These are phyloP conservation scores for Colletotrichum limetticola DNA, from an alignment of 2,329 filamentous ascomycete genomes.

Conservation along the genomic window DNA sequence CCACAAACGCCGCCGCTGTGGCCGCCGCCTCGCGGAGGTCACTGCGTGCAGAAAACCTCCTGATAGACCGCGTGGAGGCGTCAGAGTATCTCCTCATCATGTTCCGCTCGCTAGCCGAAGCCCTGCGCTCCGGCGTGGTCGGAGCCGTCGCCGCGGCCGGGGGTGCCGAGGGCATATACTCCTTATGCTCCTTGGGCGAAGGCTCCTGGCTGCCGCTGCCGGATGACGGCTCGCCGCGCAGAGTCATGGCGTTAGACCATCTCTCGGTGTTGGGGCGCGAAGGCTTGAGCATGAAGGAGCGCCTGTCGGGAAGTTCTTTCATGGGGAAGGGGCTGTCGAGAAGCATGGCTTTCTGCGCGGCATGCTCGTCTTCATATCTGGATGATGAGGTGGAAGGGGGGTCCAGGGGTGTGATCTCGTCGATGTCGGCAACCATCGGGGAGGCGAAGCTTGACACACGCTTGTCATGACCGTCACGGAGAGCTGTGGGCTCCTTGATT, in stretches of 20 bases:
- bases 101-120: constrained; percentile 13
- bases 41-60: constrained; percentile 30
- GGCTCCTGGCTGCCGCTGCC: constrained; percentile 11
- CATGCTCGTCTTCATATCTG: constrained; percentile 20
- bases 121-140: constrained; percentile 16
- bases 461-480: constrained; percentile 22
- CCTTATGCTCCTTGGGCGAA: neutral
- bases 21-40: constrained; percentile 29
- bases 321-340: constrained; percentile 27
- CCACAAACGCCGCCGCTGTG: constrained; percentile 28
- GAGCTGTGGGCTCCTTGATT: constrained; percentile 11
- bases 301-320: constrained; percentile 20
- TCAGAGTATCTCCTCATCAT: constrained; percentile 29
- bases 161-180: neutral
- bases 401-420: constrained; percentile 22
- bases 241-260: constrained; percentile 30
- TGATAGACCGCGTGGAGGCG: constrained; percentile 22
- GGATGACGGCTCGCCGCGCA: constrained; percentile 12
- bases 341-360: constrained; percentile 17
- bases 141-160: constrained; percentile 19
- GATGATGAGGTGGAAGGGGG: constrained; percentile 11
- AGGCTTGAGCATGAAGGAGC: constrained; percentile 30
- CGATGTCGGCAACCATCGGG: constrained; percentile 23
- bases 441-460: constrained; percentile 27
- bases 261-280: constrained; percentile 20